These are phyloP conservation scores for Rhodamnia rubescens DNA, from an alignment of 345 rosid genomes.

Conservation along the genomic window DNA sequence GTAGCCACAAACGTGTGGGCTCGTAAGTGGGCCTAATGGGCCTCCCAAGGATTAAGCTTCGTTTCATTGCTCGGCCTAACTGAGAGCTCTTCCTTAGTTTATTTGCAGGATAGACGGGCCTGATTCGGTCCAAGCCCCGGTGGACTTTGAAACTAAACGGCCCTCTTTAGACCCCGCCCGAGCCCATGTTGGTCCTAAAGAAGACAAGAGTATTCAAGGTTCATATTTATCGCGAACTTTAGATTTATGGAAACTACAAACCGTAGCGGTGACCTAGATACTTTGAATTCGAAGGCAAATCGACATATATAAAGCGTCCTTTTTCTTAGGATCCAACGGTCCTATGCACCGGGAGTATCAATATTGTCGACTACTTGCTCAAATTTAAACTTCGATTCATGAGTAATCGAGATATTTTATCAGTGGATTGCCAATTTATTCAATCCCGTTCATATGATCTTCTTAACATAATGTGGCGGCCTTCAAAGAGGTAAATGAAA, in stretches of 20 bases:
- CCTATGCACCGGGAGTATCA: not conserved
- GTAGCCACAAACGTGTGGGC: not conserved
- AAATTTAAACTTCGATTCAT: not conserved
- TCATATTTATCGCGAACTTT: not conserved
- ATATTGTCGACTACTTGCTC: not conserved
- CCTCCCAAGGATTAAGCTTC: not conserved
- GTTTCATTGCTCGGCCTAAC: not conserved
- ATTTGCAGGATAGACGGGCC: not conserved
- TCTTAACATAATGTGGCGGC: not conserved
- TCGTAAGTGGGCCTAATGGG: not conserved
- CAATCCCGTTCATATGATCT: not conserved
- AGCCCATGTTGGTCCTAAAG: not conserved
- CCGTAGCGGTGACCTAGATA: not conserved
- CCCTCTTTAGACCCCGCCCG: not conserved
- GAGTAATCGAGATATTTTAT: no score
- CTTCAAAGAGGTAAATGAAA: not conserved
- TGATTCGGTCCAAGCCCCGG: not conserved
- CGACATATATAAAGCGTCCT: not conserved
- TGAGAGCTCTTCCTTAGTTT: not conserved
- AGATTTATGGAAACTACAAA: not conserved
- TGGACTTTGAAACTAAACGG: not conserved
- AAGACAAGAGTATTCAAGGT: not conserved
- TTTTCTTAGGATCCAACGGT: not conserved
- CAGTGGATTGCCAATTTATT: not conserved
- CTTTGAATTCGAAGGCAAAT: not conserved